Percentiles rank a stretch among this genome's conserved stretches.
Evolutionary conservation across 352 stramenopile species (phyloP).

Genomic region (Pythium folliculosum): DNA sequence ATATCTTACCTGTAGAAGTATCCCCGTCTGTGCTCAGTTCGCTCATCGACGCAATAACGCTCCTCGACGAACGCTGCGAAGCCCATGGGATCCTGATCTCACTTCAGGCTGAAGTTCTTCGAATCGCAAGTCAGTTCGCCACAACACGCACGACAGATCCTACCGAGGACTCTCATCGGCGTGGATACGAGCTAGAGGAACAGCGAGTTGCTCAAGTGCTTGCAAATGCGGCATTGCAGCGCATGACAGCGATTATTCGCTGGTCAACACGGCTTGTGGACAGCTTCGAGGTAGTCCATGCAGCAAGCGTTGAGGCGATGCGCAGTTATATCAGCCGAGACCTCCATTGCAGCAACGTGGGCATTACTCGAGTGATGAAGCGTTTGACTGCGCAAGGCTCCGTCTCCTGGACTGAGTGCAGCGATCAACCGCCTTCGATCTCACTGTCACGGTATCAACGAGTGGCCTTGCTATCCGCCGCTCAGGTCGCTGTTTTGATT

Average conservation of each 20-base stretch:
- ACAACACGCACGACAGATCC: neutral
- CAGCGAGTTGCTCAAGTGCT: neutral
- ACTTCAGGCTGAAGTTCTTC: neutral
- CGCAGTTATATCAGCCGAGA: constrained; percentile 14
- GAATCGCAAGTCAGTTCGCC: constrained; percentile 6
- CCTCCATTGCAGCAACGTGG: constrained; percentile 3
- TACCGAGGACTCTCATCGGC: neutral
- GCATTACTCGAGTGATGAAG: constrained; percentile 7
- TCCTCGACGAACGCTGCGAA: constrained; percentile 3
- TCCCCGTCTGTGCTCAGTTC: neutral
- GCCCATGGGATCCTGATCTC: neutral
- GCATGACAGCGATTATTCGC: neutral
- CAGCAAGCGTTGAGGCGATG: constrained; percentile 11
- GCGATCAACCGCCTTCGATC: too few species aligned
- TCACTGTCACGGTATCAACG: constrained; percentile 9
- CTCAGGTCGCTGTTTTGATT: constrained; percentile 6
- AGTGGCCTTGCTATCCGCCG: neutral
- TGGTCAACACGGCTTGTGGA: constrained; percentile 16
- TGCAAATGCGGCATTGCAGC: neutral
- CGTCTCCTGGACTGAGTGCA: constrained; percentile 1
- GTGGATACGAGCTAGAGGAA: constrained; percentile 15
- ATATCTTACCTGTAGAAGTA: neutral
- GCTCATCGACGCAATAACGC: neutral
- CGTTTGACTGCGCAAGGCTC: neutral
- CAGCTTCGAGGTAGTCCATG: neutral